Percentiles rank a stretch among this genome's conserved stretches.
These are phyloP conservation scores for Solanum lycopersicoides DNA, from an alignment of 257 asterid genomes.

Conservation along the genomic window DNA sequence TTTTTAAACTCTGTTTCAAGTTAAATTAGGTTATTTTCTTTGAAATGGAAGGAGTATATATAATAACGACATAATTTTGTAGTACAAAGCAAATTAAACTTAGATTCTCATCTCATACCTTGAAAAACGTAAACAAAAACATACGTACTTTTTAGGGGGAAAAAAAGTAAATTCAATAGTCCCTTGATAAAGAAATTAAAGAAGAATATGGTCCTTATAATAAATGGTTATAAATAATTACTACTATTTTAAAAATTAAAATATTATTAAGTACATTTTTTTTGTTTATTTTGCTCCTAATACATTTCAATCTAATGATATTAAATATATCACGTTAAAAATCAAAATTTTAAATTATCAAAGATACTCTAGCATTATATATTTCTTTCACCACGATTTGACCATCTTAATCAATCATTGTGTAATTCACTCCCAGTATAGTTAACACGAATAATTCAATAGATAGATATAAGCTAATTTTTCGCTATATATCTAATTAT, in stretches of 20 bases:
- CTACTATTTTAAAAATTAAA: no score
- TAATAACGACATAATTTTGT: not conserved
- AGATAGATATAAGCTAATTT: no score
- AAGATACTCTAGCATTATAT: not conserved
- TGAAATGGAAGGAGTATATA: no score
- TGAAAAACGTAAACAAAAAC: not conserved
- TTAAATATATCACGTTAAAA: not conserved
- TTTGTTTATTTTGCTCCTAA: no score
- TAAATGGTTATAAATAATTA: no score
- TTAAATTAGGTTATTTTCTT: no score
- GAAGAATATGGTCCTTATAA: not conserved
- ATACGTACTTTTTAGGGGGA: not conserved
- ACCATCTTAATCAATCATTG: not conserved
- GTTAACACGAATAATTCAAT: no score
- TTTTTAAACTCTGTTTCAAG: no score
- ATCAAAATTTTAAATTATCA: no score
- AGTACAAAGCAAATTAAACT: not conserved
- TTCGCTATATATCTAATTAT: no score
- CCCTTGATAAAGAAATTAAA: not conserved
- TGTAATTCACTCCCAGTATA: not conserved
- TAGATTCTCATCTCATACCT: not conserved
- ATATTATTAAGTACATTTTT: no score
- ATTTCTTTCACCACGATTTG: not conserved
- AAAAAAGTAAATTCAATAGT: not conserved
- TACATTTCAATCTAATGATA: not conserved